Base-by-base conservation (phyloP, 768 basidiomycete species). In the Trametes cinnabarina region DNA sequence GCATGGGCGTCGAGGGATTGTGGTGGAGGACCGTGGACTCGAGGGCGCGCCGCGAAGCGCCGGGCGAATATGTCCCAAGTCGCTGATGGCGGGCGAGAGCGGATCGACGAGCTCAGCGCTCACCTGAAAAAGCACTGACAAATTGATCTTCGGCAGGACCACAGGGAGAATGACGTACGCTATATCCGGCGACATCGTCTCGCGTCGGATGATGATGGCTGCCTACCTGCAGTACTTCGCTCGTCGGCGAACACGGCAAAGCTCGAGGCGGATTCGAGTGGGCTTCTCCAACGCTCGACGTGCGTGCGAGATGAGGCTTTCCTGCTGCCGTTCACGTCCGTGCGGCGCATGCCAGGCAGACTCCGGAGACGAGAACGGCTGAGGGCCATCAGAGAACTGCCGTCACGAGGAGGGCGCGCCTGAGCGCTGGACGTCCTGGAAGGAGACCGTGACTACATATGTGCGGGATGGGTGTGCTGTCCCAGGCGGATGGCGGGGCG, bases 181-280 rank as follows among this genome's bases (percentile, higher is more conserved):
- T 23, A 44, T 44, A 53, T 44, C 51, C 51, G 51, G 51, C 32
- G 32, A 28, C 51, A 46, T 53, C 51, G 51, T 52, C 39, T 15
- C 42, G 41, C 41, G 40, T n/a, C n/a, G n/a, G n/a, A n/a, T n/a
- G 51, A 20, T 23, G 51, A 52, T 42, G 40, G 41, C 51, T 19
- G 37, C 30, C 30, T 12, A 6, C 12, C 30, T 32, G n/a, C n/a
- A n/a, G n/a, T n/a, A n/a, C n/a, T 12, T 32, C 2, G 6, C 12
- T 32, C 30, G 6, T 12, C 12, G 30, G 30, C 30, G 7, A 32
- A 5, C 5, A 39, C 37, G 14, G 37, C 37, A 39, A 39, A 39
- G 37, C 37, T 15, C 37, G 15, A 39, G 37, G 37, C n/a, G 5
- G 37, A 10, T n/a, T 39, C 37, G 37, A 14, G 10, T 15, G 37